phyloP scores from a whole-genome alignment of 2,329 filamentous ascomycete genomes.

The Aspergillus sp. region DNA sequence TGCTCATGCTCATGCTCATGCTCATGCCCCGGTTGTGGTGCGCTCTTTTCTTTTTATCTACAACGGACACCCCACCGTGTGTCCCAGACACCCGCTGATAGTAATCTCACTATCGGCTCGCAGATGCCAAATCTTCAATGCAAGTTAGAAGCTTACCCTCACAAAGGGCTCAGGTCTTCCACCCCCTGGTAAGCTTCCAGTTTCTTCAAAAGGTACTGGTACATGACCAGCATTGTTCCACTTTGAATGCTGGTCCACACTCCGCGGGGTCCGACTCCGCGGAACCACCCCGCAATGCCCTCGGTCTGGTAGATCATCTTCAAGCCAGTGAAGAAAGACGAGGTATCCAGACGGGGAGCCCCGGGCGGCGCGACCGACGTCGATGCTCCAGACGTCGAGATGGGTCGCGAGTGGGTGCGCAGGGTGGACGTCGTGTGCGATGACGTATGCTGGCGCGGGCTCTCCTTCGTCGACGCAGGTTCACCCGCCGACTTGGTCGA shows the following conservation, averaged over 20 bases:
- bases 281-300: constrained; percentile 86
- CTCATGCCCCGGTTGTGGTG: constrained; percentile 7
- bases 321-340: constrained; percentile 81
- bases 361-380: constrained; percentile 79
- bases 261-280: constrained; percentile 86
- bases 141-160: neutral
- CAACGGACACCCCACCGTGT: neutral
- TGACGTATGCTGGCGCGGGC: constrained; percentile 29
- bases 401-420: constrained; percentile 65
- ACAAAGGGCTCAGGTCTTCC: constrained; percentile 27
- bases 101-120: neutral
- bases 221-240: constrained; percentile 93
- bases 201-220: constrained; percentile 80
- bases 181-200: constrained; percentile 60
- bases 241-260: constrained; percentile 99
- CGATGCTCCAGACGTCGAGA: constrained; percentile 87
- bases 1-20: constrained; percentile 12
- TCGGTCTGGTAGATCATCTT: constrained; percentile 87
- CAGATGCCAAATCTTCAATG: neutral
- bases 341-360: constrained; percentile 79
- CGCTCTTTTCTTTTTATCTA: constrained; percentile 14
- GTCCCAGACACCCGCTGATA: neutral
- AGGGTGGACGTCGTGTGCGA: constrained; percentile 30
- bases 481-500: constrained; percentile 31
- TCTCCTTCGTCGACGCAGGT: constrained; percentile 31